These are phyloP conservation scores for Setaria viridis DNA, from an alignment of 202 grass and related monocot genomes.

Conservation along the genomic window DNA sequence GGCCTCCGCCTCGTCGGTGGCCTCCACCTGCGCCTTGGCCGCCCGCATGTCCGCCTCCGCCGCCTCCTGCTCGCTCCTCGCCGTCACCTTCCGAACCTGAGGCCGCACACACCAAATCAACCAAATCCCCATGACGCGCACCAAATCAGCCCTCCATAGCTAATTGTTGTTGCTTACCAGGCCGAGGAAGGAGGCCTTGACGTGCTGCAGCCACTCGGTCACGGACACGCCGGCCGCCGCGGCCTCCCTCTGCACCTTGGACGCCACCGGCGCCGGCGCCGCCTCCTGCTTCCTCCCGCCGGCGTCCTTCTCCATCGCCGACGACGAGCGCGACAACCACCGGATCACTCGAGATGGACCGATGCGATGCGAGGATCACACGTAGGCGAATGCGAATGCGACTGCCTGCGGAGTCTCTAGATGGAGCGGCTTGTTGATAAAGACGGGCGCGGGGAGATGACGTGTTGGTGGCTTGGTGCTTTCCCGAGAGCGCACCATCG, in stretches of 20 bases:
- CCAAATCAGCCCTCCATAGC: too few species aligned
- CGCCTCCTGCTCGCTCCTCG: conserved; percentile 78
- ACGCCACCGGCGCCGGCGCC: conserved; percentile 9
- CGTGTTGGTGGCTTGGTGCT: conserved; percentile 6
- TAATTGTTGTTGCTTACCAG: conserved; percentile 31
- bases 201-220: conserved; percentile 63
- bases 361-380: background rate
- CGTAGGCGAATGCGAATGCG: background rate
- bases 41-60: conserved; percentile 70
- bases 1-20: conserved; percentile 77
- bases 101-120: too few species aligned
- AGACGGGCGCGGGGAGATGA: background rate
- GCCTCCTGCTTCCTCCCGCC: conserved; percentile 34
- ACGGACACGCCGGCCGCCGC: conserved; percentile 59
- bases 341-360: background rate
- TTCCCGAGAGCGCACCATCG: background rate
- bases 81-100: conserved; percentile 65
- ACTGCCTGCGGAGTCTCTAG: background rate
- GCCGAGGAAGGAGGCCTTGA: conserved; percentile 64
- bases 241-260: conserved; percentile 48
- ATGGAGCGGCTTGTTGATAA: background rate
- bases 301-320: conserved; percentile 20
- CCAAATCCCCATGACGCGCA: too few species aligned
- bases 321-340: background rate
- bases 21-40: conserved; percentile 84